Evolutionary conservation across 495 filamentous ascomycete genomes (phyloP), one percentile per base, ranked within the genome.

Genomic region (Cairneyella variabilis): DNA sequence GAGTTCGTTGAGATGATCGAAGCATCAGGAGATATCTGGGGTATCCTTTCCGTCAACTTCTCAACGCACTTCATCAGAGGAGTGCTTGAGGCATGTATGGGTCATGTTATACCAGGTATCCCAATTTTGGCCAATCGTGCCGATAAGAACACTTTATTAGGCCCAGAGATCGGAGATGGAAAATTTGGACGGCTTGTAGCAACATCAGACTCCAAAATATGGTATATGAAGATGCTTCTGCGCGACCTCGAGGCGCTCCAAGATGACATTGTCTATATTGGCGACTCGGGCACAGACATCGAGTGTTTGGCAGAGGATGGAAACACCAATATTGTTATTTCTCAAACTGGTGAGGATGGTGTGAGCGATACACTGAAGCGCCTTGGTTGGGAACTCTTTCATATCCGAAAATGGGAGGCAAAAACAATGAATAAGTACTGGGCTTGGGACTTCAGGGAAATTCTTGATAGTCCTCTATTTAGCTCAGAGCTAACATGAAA

Each of bases 221-320:
- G 18, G 26, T 22, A 47, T 0, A 52, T 56, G 60, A 44, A 51
- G 11, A n/a, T 2, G 4, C 20, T 62, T 9, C 4, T 56, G 17
- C n/a, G 44, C 10, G 21, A n/a, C 25, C 8, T 51, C 46, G 51
- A 40, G 10, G n/a, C 12, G 6, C 2, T 11, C 20, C 30, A 28
- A 12, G 8, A 18, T 27, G 12, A 42, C 25, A n/a, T 48, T 3
- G 30, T 62, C 5, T 62, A 62, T 49, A 41, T 62, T 10, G 60
- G 60, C 18, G 60, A 62, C 32, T 62, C 60, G n/a, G 48, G 50
- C 12, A 62, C 56, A 18, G 60, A 62, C 51, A 50, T 62, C 16
- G 60, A 59, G 43, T 62, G 60, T 39, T 47, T 62, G 21, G 25
- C 39, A 0, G 48, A 36, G 0, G 44, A 44, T 26, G 40, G 48